Base-by-base conservation (phyloP, 495 filamentous ascomycete species). In the Daldinia concentrica region DNA sequence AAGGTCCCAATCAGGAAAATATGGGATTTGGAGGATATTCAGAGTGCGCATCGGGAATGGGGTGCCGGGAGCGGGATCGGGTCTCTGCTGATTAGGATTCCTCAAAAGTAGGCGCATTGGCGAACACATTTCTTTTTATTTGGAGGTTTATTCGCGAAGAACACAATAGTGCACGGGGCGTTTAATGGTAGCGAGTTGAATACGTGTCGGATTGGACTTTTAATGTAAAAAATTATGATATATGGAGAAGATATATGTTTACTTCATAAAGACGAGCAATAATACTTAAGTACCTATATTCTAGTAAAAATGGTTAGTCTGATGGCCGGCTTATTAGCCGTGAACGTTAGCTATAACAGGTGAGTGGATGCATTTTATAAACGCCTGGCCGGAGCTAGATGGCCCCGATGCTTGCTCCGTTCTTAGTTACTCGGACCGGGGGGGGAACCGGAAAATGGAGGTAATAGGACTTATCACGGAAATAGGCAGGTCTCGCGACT, bases 41-140 rank as follows among this genome's bases (percentile, higher is more conserved):
- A 76, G 61, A 75, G 76, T 11, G 81, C 81, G 50, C 82, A 84
- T 72, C 52, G 69, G 27, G 76, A 73, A 30, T 84, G 81, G 80
- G 76, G 74, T 6, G 72, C 74, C 43, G 70, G 70, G 6, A 37
- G 11, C 26, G 81, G 82, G 0, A 74, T 82, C 17, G 82, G 82
- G 1, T 77, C 75, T 39, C 62, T 79, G 6, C 29, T 84, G 58
- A 78, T 84, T 15, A 78, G 77, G 26, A 70, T 76, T 27, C 60
- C 65, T 9, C 61, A 45, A 27, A 60, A 74, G 27, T 65, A 58
- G 45, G 32, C 24, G 12, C 9, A 14, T 45, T 15, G 1, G n/a
- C 34, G 26, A 34, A 2, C 32, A 3, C 0, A 45, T 66, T 55
- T 37, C 12, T 6, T 55, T 60, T 55, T 45, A 15, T 41, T 43